These are phyloP conservation scores for Cyberlindnera subsufficiens DNA, from an alignment of 805 yeast species.

Conservation along the genomic window DNA sequence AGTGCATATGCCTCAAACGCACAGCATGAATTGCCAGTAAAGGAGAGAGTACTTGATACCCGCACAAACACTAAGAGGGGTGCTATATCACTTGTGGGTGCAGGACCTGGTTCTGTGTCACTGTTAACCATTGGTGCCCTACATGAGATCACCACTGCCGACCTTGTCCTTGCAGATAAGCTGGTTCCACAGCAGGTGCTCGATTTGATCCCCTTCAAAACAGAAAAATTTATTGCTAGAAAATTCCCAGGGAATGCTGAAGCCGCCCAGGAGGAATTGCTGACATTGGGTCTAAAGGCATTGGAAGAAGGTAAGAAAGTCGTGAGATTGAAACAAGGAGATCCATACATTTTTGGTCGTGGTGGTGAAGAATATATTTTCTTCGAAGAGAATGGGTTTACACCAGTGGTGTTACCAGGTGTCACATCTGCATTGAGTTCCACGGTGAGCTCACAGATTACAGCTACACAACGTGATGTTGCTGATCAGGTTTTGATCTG, in stretches of 20 bases:
- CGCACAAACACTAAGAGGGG: constrained; percentile 32
- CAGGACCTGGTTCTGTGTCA: constrained; percentile 89
- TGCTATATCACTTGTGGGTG: constrained; percentile 75
- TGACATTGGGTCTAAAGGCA: constrained; percentile 64
- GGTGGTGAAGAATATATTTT: constrained; percentile 88
- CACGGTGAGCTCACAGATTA: constrained; percentile 74
- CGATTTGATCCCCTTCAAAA: constrained; percentile 69
- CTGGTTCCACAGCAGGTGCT: constrained; percentile 86
- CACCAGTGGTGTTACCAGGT: constrained; percentile 79
- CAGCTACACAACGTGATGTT: constrained; percentile 88
- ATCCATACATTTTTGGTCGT: constrained; percentile 92
- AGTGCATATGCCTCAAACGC: constrained; percentile 27
- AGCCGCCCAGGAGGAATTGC: constrained; percentile 80
- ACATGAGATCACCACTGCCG: constrained; percentile 75
- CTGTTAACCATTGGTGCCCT: constrained; percentile 82
- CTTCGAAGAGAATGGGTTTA: constrained; percentile 62
- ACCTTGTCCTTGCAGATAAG: constrained; percentile 82
- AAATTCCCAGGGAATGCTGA: constrained; percentile 98
- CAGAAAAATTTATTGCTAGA: constrained; percentile 78
- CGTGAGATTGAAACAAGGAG: constrained; percentile 91
- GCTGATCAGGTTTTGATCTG: constrained; percentile 91
- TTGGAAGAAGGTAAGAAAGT: constrained; percentile 65
- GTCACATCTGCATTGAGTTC: constrained; percentile 87
- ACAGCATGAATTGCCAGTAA: too few relatives aligned
- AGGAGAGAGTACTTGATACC: not conserved